Base-by-base conservation (phyloP, 1,284 basidiomycete species). In the Trametes polyzona region DNA sequence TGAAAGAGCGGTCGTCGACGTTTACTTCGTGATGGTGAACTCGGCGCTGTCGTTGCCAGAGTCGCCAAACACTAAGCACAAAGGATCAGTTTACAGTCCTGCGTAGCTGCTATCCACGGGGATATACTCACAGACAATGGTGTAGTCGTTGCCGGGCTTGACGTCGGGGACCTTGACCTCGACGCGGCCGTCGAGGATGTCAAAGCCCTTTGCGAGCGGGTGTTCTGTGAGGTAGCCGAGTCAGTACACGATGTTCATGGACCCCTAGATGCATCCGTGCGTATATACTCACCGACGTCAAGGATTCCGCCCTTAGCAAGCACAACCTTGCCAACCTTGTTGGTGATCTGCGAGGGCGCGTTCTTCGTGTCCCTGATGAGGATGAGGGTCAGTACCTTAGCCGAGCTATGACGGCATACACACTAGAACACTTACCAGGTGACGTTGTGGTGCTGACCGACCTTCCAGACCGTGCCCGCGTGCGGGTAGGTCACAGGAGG, bases 291-390 rank as follows among this genome's bases (percentile, higher is more conserved):
- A 76, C 73, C 58, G 43, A 67, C 52, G 57, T 73, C 68, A 12
- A 78, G 74, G 12, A 41, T 35, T 26, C 67, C 66, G 17, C 67
- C 69, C 50, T 74, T 70, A 36, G 78, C 73, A 21, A 83, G 70
- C 32, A 73, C 72, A 27, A 84, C 70, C 51, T 39, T 23, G 12
- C 82, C 81, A 11, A 55, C 36, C 26, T 68, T 62, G 66, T 83
- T 84, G 12, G 81, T 82, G 64, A 84, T 77, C 23, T 82, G 59
- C 3, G 40, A 27, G 6, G 82, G 82, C 14, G 74, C 54, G 36
- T 69, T 59, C 4, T 75, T 71, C 3, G 69, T 73, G 57, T 82
- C 64, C 82, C 78, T 79, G 42, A 30, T 36, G 23, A 9, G 23
- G 21, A 30, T 4, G 29, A 37, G 36, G 23, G 37, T 37, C 32